Evolutionary conservation across 1,284 basidiomycete species (phyloP), one percentile per base, ranked within the genome.

Genomic region (Spongiforma sp.): DNA sequence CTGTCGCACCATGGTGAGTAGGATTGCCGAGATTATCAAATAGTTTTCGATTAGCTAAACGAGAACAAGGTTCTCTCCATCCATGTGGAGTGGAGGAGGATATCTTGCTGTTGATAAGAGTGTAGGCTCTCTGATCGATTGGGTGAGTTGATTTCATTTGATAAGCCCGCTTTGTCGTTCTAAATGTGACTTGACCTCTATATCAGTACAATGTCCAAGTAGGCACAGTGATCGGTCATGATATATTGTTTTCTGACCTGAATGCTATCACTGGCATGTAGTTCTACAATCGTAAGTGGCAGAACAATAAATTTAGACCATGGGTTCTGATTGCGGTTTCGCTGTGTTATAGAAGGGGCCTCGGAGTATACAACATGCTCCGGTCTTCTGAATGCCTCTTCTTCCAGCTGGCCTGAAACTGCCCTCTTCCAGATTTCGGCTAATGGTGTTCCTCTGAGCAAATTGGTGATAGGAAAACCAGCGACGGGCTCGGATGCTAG

Each of bases 391-490:
- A 80, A 75, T 57, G 69, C 73, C 19, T 82, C 83, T 0, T 75
- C 79, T 28, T 75, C 77, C 61, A 63, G 72, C 8, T 86, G 78
- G 77, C 84, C 73, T 19, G 55, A 81, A 62, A 79, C 80, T 0
- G 73, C 81, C 0, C 62, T 90, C n/a, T 90, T 90, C 79, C 82
- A 91, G 73, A 90, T 91, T 67, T 80, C 83, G 14, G 80, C 81
- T 6, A 83, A 78, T 55, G 87, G 87, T 41, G 81, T 90, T 8
- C 71, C 80, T 4, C 71, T 86, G 24, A 71, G 81, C 73, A 86
- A 86, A 73, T 71, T 86, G 59, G 79, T 86, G 62, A 86, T 91
- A 62, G 89, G 89, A 6, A 91, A 91, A 76, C 89, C 89, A 0
- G 88, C 80, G 0, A 80, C 74, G 6, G 43, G 78, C 8, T 73